A percentile compares a stretch with the other conserved stretches of the same genome.
Evolutionary conservation across 192 early-diverging fungal genomes (phyloP).

Genomic region (Helicostylum pulchrum): DNA sequence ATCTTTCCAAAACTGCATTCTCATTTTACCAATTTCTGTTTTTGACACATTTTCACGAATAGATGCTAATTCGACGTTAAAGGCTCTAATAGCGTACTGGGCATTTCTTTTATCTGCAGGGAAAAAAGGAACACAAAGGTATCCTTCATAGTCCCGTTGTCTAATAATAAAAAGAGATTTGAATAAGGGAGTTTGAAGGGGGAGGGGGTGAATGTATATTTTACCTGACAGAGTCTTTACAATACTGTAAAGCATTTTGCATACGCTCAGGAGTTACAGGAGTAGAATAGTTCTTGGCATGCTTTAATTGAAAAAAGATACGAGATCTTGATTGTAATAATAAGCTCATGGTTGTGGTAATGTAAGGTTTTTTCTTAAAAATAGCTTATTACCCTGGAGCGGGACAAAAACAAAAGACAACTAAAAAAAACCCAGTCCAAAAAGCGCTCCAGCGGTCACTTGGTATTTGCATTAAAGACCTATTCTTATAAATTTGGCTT

Average conservation of each 20-base stretch:
- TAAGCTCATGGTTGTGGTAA: too few species aligned
- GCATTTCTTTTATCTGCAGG: conserved; percentile 62
- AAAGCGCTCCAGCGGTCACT: too few species aligned
- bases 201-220: too few species aligned
- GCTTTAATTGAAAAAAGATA: too few species aligned
- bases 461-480: too few species aligned
- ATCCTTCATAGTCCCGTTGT: conserved; percentile 75
- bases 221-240: conserved; percentile 22
- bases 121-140: conserved; percentile 74
- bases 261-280: neutral
- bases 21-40: conserved; percentile 67
- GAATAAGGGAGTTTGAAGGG: neutral
- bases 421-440: too few species aligned
- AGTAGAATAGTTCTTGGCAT: neutral
- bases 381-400: too few species aligned
- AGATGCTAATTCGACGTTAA: conserved; percentile 86
- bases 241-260: conserved; percentile 15
- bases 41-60: conserved; percentile 73
- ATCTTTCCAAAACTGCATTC: conserved; percentile 88
- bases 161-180: conserved; percentile 17
- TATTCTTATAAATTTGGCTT: too few species aligned
- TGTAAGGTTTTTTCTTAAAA: too few species aligned
- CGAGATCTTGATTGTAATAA: too few species aligned
- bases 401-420: too few species aligned
- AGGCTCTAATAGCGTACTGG: conserved; percentile 77